Evolutionary conservation across 148 eudicot genomes (phyloP).

Genomic region (Oxyria digyna): DNA sequence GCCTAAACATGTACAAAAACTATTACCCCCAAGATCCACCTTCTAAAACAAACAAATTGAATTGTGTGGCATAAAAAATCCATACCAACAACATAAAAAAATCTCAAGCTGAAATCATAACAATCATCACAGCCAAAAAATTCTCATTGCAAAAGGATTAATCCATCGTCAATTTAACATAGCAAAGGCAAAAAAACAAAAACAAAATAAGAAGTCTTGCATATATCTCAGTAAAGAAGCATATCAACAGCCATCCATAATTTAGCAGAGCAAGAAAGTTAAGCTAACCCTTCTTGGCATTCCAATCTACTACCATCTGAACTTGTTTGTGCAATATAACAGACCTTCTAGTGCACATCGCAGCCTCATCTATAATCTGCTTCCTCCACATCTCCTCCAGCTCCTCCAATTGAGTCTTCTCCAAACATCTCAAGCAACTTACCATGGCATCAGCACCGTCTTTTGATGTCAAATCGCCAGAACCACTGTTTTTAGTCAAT

Average conservation of each 20-base stretch:
- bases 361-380: constrained; percentile 20
- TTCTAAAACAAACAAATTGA: too few species aligned
- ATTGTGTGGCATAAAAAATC: too few species aligned
- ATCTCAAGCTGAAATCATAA: not conserved
- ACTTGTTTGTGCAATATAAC: constrained; percentile 22
- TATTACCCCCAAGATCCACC: not conserved
- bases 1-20: not conserved
- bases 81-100: not conserved
- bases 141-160: not conserved
- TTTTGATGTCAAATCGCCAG: not conserved
- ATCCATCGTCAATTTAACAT: not conserved
- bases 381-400: constrained; percentile 35
- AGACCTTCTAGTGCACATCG: constrained; percentile 13
- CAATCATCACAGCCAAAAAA: not conserved
- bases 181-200: not conserved
- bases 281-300: not conserved
- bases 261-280: not conserved
- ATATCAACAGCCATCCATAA: not conserved
- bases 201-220: not conserved
- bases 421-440: constrained; percentile 6
- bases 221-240: not conserved
- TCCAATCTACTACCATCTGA: constrained; percentile 19
- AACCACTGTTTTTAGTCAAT: not conserved
- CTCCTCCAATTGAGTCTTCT: constrained; percentile 17
- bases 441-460: not conserved